These are phyloP conservation scores for Nicotiana otophora DNA, from an alignment of 257 asterid species.

Conservation along the genomic window DNA sequence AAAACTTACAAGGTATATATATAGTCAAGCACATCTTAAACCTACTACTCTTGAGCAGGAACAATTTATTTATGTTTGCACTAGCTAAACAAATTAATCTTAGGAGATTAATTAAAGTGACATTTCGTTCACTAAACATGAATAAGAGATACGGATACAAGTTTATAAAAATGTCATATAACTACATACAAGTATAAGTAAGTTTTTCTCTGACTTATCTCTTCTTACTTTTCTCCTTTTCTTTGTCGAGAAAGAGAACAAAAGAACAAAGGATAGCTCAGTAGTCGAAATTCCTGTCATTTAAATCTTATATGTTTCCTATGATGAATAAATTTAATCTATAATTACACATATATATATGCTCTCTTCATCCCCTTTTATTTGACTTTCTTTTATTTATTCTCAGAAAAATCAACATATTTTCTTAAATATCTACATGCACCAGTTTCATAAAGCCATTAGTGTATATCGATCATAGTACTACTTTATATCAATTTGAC, in stretches of 20 bases:
- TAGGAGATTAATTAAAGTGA: neutral
- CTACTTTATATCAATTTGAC: too few species aligned
- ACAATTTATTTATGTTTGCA: neutral
- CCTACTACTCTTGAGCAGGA: neutral
- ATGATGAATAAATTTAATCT: too few species aligned
- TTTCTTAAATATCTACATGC: too few species aligned
- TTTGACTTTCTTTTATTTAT: too few species aligned
- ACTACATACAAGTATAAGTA: neutral
- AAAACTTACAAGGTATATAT: constrained; percentile 59
- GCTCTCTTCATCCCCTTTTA: too few species aligned
- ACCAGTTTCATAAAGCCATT: too few species aligned
- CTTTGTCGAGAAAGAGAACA: neutral
- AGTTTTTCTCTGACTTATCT: neutral
- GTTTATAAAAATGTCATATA: neutral
- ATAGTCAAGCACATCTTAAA: neutral
- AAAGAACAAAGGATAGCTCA: too few species aligned
- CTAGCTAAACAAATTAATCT: neutral
- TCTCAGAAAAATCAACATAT: too few species aligned
- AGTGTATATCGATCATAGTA: too few species aligned
- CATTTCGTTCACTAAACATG: neutral
- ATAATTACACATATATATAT: too few species aligned
- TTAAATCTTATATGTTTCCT: too few species aligned
- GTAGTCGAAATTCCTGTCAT: too few species aligned
- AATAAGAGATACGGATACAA: neutral
- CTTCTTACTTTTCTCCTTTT: neutral